Base-by-base conservation (phyloP, 2,329 filamentous ascomycete genomes). In the Ophiostoma fasciatum region DNA sequence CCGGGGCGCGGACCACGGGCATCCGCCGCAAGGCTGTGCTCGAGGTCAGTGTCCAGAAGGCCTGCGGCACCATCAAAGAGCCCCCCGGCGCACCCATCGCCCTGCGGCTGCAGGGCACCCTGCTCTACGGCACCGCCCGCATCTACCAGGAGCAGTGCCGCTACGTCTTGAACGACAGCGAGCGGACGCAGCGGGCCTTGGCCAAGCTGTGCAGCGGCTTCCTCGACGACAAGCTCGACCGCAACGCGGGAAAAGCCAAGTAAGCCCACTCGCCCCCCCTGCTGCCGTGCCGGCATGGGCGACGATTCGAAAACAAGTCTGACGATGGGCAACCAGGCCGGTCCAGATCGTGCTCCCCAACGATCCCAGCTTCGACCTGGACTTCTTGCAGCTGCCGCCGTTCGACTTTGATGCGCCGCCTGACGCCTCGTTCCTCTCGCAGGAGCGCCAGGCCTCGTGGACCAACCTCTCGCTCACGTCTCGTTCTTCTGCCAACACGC, bases 131-230 rank as follows among this genome's bases (percentile, higher is more conserved):
- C 5, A 73, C 94, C 13, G 80, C 84, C 4, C 73, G 81, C 33
- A 85, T 96, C 14, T 94, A 84, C 54, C 67, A 73, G 19, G 82
- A 94, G 52, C 87, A 98, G 57, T 93, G 82, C 48, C 68, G 69
- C 26, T 98, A 94, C 53, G 74, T 94, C 18, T 73, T 94, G 31
- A 67, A 71, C 4, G 90, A 96, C 50, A 76, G 78, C 3, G 77
- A 87, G 54, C 75, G 71, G 46, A 75, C 81, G 15, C 44, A 46
- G 38, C 44, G 42, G 4, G 41, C 44, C 26, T 77, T 83, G 46
- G 70, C 75, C 41, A 74, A 73, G 45, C 82, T 96, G 68, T 68
- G 71, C 45, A 61, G 71, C 3, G 71, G 85, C 51, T 62, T 82
- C 43, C 72, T 66, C 34, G 58, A 63, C 14, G 68, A 69, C 38